A percentile compares a stretch with the other conserved stretches of the same genome.
Evolutionary conservation across 805 yeast species (phyloP).

Genomic region (Suhomyces sp.): DNA sequence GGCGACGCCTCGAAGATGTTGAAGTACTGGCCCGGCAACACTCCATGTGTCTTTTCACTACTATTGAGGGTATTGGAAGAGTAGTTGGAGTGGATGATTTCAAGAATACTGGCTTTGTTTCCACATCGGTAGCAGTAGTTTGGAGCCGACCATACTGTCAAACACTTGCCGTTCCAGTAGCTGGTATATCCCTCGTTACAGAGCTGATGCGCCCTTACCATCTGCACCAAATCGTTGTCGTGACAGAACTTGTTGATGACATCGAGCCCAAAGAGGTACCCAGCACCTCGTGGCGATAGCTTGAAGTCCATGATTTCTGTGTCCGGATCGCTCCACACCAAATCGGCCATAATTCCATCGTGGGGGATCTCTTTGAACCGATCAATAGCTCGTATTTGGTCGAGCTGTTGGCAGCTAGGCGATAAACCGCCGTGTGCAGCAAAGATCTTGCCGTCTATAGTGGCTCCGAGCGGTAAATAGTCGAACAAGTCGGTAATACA

Average conservation of each 20-base stretch:
- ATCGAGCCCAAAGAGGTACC: slow-evolving; percentile 90
- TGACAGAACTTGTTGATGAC: slow-evolving; percentile 84
- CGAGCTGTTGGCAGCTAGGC: slow-evolving; percentile 91
- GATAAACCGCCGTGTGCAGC: slow-evolving; percentile 97
- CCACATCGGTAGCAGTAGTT: slow-evolving; percentile 97
- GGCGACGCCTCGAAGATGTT: slow-evolving; percentile 98
- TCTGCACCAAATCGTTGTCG: slow-evolving; percentile 73
- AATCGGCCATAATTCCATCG: slow-evolving; percentile 99
- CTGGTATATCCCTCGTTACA: slow-evolving; percentile 96
- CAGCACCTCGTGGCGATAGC: slow-evolving; percentile 94
- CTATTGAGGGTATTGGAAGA: slow-evolving; percentile 7
- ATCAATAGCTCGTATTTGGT: slow-evolving; percentile 87
- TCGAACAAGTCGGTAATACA: slow-evolving; percentile 92
- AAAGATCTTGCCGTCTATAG: slow-evolving; percentile 84
- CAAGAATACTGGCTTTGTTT: slow-evolving; percentile 94
- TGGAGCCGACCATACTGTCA: slow-evolving; percentile 99
- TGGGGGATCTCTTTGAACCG: slow-evolving; percentile 95
- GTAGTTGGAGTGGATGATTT: slow-evolving; percentile 57
- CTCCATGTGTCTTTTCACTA: slow-evolving; percentile 19
- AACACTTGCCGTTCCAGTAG: slow-evolving; percentile 83
- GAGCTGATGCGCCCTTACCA: slow-evolving; percentile 91
- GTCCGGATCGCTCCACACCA: slow-evolving; percentile 99
- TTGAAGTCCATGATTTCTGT: slow-evolving; percentile 75
- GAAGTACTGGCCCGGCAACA: slow-evolving; percentile 60
- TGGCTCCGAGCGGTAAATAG: slow-evolving; percentile 81